Conservation (phyloP, 257 asterid genomes). For the Verbena officinalis region DNA sequence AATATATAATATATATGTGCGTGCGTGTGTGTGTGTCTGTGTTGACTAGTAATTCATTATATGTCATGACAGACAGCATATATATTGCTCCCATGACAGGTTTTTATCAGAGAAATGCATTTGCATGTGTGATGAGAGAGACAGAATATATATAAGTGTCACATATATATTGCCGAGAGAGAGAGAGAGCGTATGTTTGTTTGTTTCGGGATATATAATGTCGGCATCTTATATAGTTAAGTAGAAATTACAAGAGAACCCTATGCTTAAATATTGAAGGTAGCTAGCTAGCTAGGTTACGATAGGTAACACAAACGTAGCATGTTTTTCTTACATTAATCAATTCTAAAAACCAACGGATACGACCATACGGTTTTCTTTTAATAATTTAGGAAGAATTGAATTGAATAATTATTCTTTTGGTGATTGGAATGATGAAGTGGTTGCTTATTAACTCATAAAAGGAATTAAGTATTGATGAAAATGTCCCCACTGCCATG, state of each 20-base stretch:
- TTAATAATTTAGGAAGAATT: too few species aligned
- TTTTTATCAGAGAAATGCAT: conserved; percentile 5
- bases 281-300: too few species aligned
- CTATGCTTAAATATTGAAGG: conserved; percentile 34
- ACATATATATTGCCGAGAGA: conserved; percentile 44
- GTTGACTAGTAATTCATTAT: neutral
- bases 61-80: neutral
- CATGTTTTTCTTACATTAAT: too few species aligned
- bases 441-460: conserved; percentile 19
- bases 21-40: conserved; percentile 18
- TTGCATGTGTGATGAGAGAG: conserved; percentile 33
- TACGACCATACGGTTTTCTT: too few species aligned
- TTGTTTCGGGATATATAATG: conserved; percentile 15
- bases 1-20: too few species aligned
- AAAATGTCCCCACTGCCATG: conserved; percentile 44
- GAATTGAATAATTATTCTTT: neutral
- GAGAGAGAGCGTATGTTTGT: neutral
- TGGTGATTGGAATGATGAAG: conserved; percentile 34
- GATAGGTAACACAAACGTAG: too few species aligned
- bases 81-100: neutral
- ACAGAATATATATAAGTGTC: neutral
- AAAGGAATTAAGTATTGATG: neutral
- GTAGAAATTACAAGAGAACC: conserved; percentile 24
- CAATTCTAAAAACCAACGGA: too few species aligned
- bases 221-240: neutral